Percentiles rank a stretch among this genome's conserved stretches.
These are phyloP conservation scores for Flaveria trinervia DNA, from an alignment of 129 eudicot genomes.

Conservation along the genomic window DNA sequence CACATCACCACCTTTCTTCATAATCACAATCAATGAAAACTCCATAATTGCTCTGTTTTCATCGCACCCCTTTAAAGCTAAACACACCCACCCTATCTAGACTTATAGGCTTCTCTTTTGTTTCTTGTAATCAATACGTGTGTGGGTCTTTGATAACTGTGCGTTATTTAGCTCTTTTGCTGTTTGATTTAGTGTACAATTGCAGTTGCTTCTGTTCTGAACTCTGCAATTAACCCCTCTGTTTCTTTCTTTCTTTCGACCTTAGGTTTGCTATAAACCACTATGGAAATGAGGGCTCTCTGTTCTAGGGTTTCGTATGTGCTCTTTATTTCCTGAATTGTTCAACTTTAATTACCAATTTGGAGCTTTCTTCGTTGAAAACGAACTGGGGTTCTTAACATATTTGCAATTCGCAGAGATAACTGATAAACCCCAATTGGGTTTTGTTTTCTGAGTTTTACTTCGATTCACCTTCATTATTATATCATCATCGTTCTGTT, in stretches of 20 bases:
- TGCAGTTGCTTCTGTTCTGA: constrained; percentile 26
- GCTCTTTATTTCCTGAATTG: constrained; percentile 27
- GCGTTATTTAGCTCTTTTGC: constrained; percentile 36
- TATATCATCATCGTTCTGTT: constrained; percentile 29
- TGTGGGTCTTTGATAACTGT: constrained; percentile 43
- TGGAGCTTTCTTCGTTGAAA: constrained; percentile 37
- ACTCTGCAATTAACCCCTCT: constrained; percentile 32
- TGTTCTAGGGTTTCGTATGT: constrained; percentile 21
- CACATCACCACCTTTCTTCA: constrained; percentile 27
- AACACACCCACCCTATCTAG: constrained; percentile 30
- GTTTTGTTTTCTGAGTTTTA: constrained; percentile 17
- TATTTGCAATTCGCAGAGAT: constrained; percentile 17
- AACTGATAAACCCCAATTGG: constrained; percentile 28
- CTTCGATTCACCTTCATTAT: constrained; percentile 12
- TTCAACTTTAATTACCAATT: constrained; percentile 25
- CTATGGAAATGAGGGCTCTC: constrained; percentile 30
- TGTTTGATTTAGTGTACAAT: constrained; percentile 30
- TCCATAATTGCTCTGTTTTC: constrained; percentile 21
- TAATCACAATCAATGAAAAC: constrained; percentile 26
- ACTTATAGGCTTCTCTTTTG: constrained; percentile 19
- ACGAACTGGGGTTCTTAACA: constrained; percentile 22
- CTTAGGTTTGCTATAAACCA: constrained; percentile 55
- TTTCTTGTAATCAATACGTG: constrained; percentile 22
- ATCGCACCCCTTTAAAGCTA: constrained; percentile 23
- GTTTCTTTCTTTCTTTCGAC: constrained; percentile 27